These are phyloP conservation scores for Cyberlindnera nakhonratchasimensis DNA, from an alignment of 805 yeast species.

Conservation along the genomic window DNA sequence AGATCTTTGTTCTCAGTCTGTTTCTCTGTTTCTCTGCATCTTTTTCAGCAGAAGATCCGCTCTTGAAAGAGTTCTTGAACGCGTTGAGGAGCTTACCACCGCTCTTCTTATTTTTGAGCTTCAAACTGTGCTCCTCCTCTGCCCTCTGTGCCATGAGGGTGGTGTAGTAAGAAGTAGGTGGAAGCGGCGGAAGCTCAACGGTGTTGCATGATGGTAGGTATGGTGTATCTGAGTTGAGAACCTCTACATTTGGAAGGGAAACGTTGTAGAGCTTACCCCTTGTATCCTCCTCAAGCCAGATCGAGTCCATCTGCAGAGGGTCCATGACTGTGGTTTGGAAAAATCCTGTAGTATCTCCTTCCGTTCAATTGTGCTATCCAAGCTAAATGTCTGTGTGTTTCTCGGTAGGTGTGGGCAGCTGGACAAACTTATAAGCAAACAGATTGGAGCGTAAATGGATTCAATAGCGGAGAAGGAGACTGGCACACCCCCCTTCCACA, in stretches of 20 bases:
- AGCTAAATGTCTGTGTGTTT: too few species aligned
- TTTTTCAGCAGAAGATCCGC: slow-evolving; percentile 16
- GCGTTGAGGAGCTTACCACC: slow-evolving; percentile 26
- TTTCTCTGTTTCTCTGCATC: slow-evolving; percentile 2
- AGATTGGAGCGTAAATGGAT: too few species aligned
- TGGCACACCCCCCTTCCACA: too few species aligned
- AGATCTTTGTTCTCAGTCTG: slow-evolving; percentile 28
- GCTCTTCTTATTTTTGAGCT: slow-evolving; percentile 16
- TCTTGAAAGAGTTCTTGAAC: slow-evolving; percentile 28
- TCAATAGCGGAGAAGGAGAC: too few species aligned
- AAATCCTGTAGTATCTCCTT: too few species aligned
- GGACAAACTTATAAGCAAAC: too few species aligned
- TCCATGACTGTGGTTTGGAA: slow-evolving; percentile 4
- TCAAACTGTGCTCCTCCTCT: slow-evolving; percentile 11
- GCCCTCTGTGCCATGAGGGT: slow-evolving; percentile 6
- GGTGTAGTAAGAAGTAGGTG: slow-evolving; percentile 27
- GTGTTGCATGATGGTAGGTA: slow-evolving; percentile 31
- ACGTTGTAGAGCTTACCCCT: slow-evolving; percentile 28
- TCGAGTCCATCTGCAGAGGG: slow-evolving; percentile 34
- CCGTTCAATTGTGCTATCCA: too few species aligned
- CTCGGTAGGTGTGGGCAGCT: too few species aligned
- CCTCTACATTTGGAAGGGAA: slow-evolving; percentile 30
- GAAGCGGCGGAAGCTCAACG: slow-evolving; percentile 36
- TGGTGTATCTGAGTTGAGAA: slow-evolving; percentile 35
- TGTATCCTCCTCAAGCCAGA: slow-evolving; percentile 41